Evolutionary conservation across 2,329 filamentous ascomycete genomes (phyloP), one percentile per base, ranked within the genome.

Genomic region (Immersiporthe knoxdaviesiana): DNA sequence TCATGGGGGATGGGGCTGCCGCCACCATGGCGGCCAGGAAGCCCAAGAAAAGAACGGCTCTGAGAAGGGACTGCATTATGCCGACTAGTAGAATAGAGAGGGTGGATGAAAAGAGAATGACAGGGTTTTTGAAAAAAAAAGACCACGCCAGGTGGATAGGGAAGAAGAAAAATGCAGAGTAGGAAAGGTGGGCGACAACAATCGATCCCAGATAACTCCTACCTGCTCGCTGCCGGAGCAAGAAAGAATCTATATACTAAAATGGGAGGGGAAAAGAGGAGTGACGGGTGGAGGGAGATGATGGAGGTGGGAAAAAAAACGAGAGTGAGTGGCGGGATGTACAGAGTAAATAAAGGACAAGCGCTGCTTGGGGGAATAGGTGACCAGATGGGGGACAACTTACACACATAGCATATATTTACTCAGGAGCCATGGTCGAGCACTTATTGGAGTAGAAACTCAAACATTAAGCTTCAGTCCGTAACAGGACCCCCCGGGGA

Each of bases 21-120:
- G 85, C 76, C 68, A 80, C 81, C 59, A 84, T 74, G 56, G 84
- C 74, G 67, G 83, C 80, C 73, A 87, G 76, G 69, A 88, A 77
- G 76, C 83, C 80, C 72, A 85, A 75, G 69, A 86, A 74, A 72
- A 84, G 72, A 68, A 79, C 63, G 2, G 75, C 35, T 65, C 71
- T 74, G 41, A 76, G 58, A 5, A 73, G 66, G 8, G 74, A 73
- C 60, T 72, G 75, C 75, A 77, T 77, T 12, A 21, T 75, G 71
- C 8, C 39, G 64, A 58, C 63, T 54, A 30, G n/a, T 54, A 27
- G 16, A 41, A 37, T 18, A 32, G 27, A n/a, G 56, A 3, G n/a
- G 2, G 18, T 65, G 27, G 41, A 37, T 41, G 60, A 47, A 37
- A 44, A 62, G 41, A n/a, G 39, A 63, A 35, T 27, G 64, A 66